phyloP scores from a whole-genome alignment of 2,329 filamentous ascomycete genomes.

The Paracorniculantispora psalliotae region DNA sequence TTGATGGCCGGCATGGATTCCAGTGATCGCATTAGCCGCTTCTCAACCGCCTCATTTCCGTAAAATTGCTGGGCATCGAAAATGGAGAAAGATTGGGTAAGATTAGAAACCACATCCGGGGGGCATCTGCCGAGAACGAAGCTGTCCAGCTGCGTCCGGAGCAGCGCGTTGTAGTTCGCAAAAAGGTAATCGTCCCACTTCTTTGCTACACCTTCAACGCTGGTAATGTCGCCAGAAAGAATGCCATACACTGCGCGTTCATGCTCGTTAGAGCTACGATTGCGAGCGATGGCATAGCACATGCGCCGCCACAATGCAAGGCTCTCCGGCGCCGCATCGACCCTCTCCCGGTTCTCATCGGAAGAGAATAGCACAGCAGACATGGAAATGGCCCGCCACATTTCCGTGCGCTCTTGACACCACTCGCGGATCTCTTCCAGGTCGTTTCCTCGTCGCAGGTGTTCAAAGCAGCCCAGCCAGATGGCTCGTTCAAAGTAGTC shows the following conservation, averaged over 20 bases:
- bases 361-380: constrained; percentile 62
- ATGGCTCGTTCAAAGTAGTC: constrained; percentile 84
- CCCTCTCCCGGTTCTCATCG: constrained; percentile 37
- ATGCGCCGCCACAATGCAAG: constrained; percentile 70
- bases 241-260: constrained; percentile 88
- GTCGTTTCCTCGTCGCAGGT: constrained; percentile 77
- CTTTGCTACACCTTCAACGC: constrained; percentile 70
- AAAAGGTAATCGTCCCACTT: constrained; percentile 86
- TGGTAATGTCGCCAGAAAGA: constrained; percentile 76
- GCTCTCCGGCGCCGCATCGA: constrained; percentile 36
- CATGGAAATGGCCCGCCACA: constrained; percentile 82
- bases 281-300: constrained; percentile 66
- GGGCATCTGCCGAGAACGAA: constrained; percentile 57
- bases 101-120: constrained; percentile 45
- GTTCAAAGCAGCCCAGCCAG: constrained; percentile 92
- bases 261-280: constrained; percentile 66
- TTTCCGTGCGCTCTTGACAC: constrained; percentile 80
- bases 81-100: constrained; percentile 54
- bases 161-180: constrained; percentile 78
- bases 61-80: constrained; percentile 63
- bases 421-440: constrained; percentile 73
- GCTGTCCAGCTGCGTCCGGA: constrained; percentile 73
- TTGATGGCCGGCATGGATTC: constrained; percentile 51
- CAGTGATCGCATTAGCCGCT: constrained; percentile 56
- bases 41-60: constrained; percentile 46